These are phyloP conservation scores for Emmonsia crescens DNA, from an alignment of 2,329 filamentous ascomycete species.

Conservation along the genomic window DNA sequence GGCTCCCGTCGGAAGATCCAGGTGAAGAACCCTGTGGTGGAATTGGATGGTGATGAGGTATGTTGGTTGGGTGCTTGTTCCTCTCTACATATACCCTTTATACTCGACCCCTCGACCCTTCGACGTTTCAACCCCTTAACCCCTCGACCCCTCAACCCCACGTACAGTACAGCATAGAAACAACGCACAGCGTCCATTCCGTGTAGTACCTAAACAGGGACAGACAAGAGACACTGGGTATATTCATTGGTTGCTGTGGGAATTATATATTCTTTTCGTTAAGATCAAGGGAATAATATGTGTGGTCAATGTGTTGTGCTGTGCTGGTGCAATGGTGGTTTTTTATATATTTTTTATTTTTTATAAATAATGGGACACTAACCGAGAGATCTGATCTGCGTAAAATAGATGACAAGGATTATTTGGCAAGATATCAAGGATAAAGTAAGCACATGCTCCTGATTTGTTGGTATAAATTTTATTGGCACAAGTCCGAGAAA, in stretches of 20 bases:
- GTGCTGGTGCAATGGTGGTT: neutral
- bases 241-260: neutral
- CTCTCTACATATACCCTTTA: neutral
- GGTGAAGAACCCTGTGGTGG: constrained; percentile 98
- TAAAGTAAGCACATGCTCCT: constrained; percentile 44
- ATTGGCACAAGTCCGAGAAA: neutral
- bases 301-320: neutral
- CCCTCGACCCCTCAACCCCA: neutral
- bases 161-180: constrained; percentile 6
- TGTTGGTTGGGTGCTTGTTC: constrained; percentile 13
- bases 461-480: constrained; percentile 8
- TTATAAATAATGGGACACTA: neutral
- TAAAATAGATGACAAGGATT: constrained; percentile 77
- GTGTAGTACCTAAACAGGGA: neutral
- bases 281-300: neutral
- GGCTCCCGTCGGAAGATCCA: constrained; percentile 69
- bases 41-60: constrained; percentile 74
- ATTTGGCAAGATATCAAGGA: constrained; percentile 99
- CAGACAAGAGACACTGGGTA: neutral
- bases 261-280: neutral
- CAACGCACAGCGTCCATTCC: neutral
- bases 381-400: neutral
- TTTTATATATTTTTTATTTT: neutral
- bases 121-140: too few relatives aligned
- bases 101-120: neutral